phyloP scores from a whole-genome alignment of 2,329 filamentous ascomycete genomes.

The Aspergillus tamarii region DNA sequence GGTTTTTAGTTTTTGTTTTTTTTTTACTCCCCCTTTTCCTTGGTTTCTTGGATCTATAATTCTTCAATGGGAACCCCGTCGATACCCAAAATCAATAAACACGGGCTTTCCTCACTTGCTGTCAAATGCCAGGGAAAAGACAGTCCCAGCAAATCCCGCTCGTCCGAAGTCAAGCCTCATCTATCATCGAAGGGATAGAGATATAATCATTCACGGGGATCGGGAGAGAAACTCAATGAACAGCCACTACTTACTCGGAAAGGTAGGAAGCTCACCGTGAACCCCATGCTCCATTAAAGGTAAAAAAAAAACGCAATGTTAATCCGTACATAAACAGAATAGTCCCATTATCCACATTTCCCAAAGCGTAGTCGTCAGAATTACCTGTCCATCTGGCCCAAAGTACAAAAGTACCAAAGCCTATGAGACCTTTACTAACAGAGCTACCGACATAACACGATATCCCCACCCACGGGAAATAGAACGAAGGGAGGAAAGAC shows the following conservation, averaged over 20 bases:
- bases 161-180: not conserved
- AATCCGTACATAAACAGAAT: not conserved
- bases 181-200: not conserved
- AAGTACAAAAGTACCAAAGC: not conserved
- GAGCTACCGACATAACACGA: no score
- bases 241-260: not conserved
- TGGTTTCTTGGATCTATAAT: not conserved
- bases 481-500: not conserved
- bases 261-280: not conserved
- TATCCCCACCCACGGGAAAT: not conserved
- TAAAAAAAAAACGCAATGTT: not conserved
- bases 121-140: not conserved
- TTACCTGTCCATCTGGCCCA: not conserved
- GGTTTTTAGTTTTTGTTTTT: no score
- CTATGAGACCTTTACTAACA: no score
- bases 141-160: not conserved
- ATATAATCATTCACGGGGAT: not conserved
- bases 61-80: not conserved
- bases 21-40: not conserved
- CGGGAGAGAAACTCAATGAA: not conserved
- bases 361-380: not conserved
- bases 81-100: not conserved
- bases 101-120: not conserved
- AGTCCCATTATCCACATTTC: not conserved
- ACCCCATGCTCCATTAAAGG: not conserved